phyloP scores from a whole-genome alignment of 2,329 filamentous ascomycete genomes.

The Pezicula carpinea region DNA sequence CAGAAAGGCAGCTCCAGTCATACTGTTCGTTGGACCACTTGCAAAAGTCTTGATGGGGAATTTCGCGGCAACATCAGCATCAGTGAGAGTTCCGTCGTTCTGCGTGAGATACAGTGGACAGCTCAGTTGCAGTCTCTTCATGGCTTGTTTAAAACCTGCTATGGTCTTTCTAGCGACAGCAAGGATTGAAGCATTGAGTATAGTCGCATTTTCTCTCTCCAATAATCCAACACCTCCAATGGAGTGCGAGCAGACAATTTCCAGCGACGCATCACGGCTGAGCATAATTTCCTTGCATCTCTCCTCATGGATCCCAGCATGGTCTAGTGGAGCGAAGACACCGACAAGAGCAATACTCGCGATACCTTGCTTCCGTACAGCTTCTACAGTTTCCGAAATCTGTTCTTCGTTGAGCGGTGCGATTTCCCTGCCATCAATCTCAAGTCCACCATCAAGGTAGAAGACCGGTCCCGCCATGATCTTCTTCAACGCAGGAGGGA shows the following conservation, averaged over 20 bases:
- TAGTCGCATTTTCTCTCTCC: constrained; percentile 50
- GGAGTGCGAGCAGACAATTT: not conserved
- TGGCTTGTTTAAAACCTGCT: constrained; percentile 44
- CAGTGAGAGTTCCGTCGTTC: constrained; percentile 55
- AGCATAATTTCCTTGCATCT: constrained; percentile 33
- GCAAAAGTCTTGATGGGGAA: constrained; percentile 56
- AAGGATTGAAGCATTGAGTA: constrained; percentile 57
- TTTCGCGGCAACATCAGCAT: constrained; percentile 43
- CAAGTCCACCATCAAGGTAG: constrained; percentile 41
- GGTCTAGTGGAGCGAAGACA: constrained; percentile 42
- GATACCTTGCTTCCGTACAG: constrained; percentile 33
- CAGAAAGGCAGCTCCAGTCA: constrained; percentile 56
- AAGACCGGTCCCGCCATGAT: constrained; percentile 37
- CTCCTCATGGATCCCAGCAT: constrained; percentile 36
- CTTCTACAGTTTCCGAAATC: constrained; percentile 29
- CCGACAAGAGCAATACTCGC: constrained; percentile 37
- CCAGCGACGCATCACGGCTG: not conserved
- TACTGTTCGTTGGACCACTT: constrained; percentile 56
- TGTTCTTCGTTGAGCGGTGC: constrained; percentile 32
- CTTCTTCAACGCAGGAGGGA: constrained; percentile 34
- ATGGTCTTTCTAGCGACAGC: constrained; percentile 51
- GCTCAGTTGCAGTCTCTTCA: constrained; percentile 40
- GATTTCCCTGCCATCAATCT: constrained; percentile 45
- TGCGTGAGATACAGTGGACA: constrained; percentile 56
- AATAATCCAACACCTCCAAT: not conserved